Base-by-base conservation (phyloP, 2,329 filamentous ascomycete species). In the Cordyceps pruinosa region DNA sequence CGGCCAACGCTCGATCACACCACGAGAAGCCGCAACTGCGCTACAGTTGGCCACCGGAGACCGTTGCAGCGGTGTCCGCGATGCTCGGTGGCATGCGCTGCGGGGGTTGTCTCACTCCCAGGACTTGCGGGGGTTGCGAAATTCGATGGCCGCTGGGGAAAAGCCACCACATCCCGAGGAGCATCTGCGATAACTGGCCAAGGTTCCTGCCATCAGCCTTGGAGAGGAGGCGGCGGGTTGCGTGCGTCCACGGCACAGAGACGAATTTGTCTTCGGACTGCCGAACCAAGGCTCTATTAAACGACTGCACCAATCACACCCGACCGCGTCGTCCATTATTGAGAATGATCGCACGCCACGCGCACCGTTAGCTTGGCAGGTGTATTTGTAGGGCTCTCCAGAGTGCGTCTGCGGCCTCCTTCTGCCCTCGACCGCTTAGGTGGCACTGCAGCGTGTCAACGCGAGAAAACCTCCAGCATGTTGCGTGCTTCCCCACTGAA, bases 81-180 rank as follows among this genome's bases (percentile, higher is more conserved):
- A 48, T 35, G 8, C 25, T 30, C 37, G 49, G 50, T 28, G 37
- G 49, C 49, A 34, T 44, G 49, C 26, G n/a, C 26, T 34, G 39
- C 21, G 26, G 51, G 32, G 51, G 21, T 12, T 54, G 51, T 54
- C 51, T 54, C 51, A 54, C 25, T 30, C 46, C n/a, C 51, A 42
- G 42, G 51, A 54, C 51, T 54, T 54, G 41, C 41, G 21, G 50
- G 12, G 30, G 30, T n/a, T 15, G 51, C 46, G 41, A 30, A 28
- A n/a, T n/a, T n/a, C n/a, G 19, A 45, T 25, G 28, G n/a, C 35
- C 28, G 32, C 5, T 34, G 10, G 32, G 10, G 15, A 15, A 34
- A n/a, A 50, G 34, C 32, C 34, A 30, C 47, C 39, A n/a, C n/a
- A n/a, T n/a, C n/a, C n/a, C n/a, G n/a, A n/a, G n/a, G n/a, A n/a